Conservation (phyloP, 495 filamentous ascomycete species). For the Xylaria grammica region DNA sequence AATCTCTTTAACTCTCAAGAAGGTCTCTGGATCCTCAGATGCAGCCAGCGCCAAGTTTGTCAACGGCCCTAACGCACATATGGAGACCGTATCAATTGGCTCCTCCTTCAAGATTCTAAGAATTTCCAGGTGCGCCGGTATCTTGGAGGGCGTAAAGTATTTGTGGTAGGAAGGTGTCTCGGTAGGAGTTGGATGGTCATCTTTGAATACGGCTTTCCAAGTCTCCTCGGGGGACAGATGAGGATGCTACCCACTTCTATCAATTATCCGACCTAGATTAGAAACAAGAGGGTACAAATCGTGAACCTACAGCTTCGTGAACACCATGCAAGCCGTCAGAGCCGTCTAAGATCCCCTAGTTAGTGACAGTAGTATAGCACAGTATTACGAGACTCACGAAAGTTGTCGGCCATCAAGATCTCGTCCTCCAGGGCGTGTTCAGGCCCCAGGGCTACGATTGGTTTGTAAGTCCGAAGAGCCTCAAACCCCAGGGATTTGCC, state of each 20-base stretch:
- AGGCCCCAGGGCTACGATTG: slow-evolving; percentile 85
- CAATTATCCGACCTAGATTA: neutral
- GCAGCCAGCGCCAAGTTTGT: slow-evolving; percentile 92
- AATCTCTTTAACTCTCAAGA: slow-evolving; percentile 86
- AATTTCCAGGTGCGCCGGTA: slow-evolving; percentile 80
- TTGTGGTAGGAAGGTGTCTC: slow-evolving; percentile 49
- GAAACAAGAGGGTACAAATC: neutral
- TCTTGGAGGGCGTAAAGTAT: slow-evolving; percentile 74
- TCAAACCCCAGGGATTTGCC: slow-evolving; percentile 71
- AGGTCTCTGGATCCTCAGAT: slow-evolving; percentile 80
- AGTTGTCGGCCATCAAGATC: slow-evolving; percentile 83
- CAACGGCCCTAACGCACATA: slow-evolving; percentile 87
- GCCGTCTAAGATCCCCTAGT: slow-evolving; percentile 65
- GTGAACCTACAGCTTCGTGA: slow-evolving; percentile 69
- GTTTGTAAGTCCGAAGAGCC: slow-evolving; percentile 69
- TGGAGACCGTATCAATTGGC: slow-evolving; percentile 80
- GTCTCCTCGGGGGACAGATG: slow-evolving; percentile 82
- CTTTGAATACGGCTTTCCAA: slow-evolving; percentile 81
- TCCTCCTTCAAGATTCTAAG: slow-evolving; percentile 78
- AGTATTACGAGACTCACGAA: slow-evolving; percentile 65
- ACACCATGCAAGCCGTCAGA: slow-evolving; percentile 90
- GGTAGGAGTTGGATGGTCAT: slow-evolving; percentile 48
- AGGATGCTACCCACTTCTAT: slow-evolving; percentile 66
- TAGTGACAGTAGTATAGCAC: neutral
- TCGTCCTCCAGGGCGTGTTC: slow-evolving; percentile 85